Percentiles rank a stretch among this genome's conserved stretches.
Evolutionary conservation across 306 rosid species (phyloP).

Genomic region (Castanea crenata): DNA sequence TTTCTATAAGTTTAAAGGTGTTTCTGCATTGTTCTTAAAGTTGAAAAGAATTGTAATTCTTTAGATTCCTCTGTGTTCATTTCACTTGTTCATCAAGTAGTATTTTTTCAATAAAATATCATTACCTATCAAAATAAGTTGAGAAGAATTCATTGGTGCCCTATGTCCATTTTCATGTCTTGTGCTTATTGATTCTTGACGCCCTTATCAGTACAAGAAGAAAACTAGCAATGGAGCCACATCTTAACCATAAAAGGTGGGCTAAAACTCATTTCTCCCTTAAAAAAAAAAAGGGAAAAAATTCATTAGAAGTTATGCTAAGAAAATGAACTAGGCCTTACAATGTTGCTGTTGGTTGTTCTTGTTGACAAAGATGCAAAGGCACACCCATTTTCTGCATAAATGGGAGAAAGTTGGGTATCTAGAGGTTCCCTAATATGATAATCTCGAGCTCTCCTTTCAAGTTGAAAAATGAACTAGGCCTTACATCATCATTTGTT

Average conservation of each 20-base stretch:
- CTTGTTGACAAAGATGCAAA: not conserved
- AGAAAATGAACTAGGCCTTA: not conserved
- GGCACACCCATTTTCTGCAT: not conserved
- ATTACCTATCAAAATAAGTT: not conserved
- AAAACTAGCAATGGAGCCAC: not conserved
- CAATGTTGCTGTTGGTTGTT: not conserved
- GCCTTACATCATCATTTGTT: not conserved
- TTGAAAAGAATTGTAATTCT: too few species aligned
- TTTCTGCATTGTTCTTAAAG: not conserved
- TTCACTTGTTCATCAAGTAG: too few species aligned
- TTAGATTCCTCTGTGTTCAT: too few species aligned
- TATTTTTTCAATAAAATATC: too few species aligned
- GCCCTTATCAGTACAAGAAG: not conserved
- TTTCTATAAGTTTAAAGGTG: not conserved
- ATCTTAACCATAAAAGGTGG: not conserved
- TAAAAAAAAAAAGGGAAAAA: not conserved
- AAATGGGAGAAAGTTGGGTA: not conserved
- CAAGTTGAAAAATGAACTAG: not conserved
- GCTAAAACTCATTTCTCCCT: not conserved
- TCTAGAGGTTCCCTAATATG: not conserved
- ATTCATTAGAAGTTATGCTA: not conserved
- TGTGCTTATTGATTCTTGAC: not conserved
- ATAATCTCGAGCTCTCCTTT: not conserved
- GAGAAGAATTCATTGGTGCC: not conserved
- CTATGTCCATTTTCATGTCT: not conserved